Base-by-base conservation (phyloP, 495 filamentous ascomycete genomes). In the Aspergillus funiculosus region DNA sequence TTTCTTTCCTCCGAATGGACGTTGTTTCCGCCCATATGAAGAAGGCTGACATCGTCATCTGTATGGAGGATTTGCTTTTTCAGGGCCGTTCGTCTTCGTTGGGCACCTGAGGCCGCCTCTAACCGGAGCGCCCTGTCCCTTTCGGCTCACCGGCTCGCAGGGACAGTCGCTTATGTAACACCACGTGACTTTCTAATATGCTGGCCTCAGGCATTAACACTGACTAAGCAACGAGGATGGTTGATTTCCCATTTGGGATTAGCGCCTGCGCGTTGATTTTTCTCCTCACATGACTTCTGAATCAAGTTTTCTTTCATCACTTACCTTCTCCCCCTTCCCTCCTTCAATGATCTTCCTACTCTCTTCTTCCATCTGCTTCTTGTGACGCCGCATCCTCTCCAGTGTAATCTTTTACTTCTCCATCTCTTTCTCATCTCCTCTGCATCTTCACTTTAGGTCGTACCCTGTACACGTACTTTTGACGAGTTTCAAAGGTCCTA, bases 401-500 rank as follows among this genome's bases (percentile, higher is more conserved):
- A 38, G 20, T 50, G 39, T 53, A 53, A 55, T 44, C 48, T 34
- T 53, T 49, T 51, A 44, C 36, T 50, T 46, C 45, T 55, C 35
- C 43, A 48, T 39, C 41, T 40, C 34, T 37, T 54, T 36, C 55
- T 51, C 56, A 53, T 43, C 46, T 48, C 39, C 48, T 49, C 56
- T 53, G 61, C 66, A 55, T 51, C 58, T 50, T 57, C 52, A 25
- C 32, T 21, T 44, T 66, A 63, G 59, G 59, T 60, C 59, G 53
- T 62, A 62, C 60, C 53, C 48, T 57, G 57, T 63, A 59, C 58
- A 63, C 58, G 53, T 60, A 61, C 61, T 62, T 59, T 58, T 60
- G 51, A 55, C 59, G 56, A 61, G 50, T 48, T 50, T 45, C 54
- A 57, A 46, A 58, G 45, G 39, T 44, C 53, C 53, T 61, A 58